phyloP scores from a whole-genome alignment of 1,284 basidiomycete genomes.

The Heliocybe sulcata region DNA sequence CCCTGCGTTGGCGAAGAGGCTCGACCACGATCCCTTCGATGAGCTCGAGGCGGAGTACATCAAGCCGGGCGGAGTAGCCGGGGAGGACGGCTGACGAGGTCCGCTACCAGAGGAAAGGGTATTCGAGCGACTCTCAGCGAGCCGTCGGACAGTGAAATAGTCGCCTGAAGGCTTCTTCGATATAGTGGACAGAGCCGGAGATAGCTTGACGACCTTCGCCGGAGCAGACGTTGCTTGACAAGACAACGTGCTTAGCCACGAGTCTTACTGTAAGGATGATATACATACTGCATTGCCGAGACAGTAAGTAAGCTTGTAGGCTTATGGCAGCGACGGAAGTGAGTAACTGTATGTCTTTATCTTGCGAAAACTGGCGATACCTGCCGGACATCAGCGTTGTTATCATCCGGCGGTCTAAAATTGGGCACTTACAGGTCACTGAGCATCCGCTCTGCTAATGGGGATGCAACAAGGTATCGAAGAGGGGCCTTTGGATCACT shows the following conservation, averaged over 20 bases:
- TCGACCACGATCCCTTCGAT: conserved; percentile 72
- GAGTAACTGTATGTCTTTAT: conserved; percentile 77
- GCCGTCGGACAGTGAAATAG: conserved; percentile 36
- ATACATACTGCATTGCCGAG: conserved; percentile 3
- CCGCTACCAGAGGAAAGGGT: conserved; percentile 27
- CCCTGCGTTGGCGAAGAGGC: conserved; percentile 55
- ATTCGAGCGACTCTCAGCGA: neutral
- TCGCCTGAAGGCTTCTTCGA: conserved; percentile 19
- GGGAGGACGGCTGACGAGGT: conserved; percentile 27
- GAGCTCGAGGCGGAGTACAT: conserved; percentile 38
- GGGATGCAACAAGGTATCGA: neutral
- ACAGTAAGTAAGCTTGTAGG: conserved; percentile 32
- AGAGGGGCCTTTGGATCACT: neutral
- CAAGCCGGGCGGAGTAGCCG: conserved; percentile 24
- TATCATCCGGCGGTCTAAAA: neutral
- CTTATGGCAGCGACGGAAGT: conserved; percentile 71
- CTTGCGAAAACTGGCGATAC: conserved; percentile 53
- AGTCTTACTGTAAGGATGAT: neutral
- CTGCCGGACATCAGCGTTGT: conserved; percentile 27
- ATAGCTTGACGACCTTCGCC: neutral
- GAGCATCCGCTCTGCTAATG: conserved; percentile 13
- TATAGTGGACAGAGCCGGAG: neutral
- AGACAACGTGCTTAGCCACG: neutral
- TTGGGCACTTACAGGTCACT: conserved; percentile 20
- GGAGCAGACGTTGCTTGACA: neutral